A percentile compares a stretch with the other conserved stretches of the same genome.
Evolutionary conservation across 2,329 filamentous ascomycete genomes (phyloP).

Genomic region (Colletotrichum camelliae): DNA sequence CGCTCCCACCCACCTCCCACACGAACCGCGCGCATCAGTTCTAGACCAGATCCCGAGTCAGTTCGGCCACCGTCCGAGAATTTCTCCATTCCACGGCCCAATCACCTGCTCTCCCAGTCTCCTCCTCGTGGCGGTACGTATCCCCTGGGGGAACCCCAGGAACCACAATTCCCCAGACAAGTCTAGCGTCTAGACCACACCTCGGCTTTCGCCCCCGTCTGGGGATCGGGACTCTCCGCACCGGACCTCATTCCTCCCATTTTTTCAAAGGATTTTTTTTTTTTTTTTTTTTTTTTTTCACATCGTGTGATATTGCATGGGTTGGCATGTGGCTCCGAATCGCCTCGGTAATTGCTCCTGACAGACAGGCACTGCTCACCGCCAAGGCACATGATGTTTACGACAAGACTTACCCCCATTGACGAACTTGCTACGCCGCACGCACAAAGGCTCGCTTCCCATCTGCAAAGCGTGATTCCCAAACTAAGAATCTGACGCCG

Average conservation of each 20-base stretch:
- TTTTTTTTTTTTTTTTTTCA: background rate
- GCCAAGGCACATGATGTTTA: rapidly evolving
- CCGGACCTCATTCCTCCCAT: background rate
- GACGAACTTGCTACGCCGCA: background rate
- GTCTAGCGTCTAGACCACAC: constrained; percentile 4
- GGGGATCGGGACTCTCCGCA: constrained; percentile 12
- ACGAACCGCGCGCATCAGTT: background rate
- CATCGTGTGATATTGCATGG: background rate
- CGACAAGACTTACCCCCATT: background rate
- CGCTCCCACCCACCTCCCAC: background rate
- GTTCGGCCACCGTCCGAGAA: constrained; percentile 14
- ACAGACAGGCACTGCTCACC: background rate
- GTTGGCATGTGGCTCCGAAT: background rate
- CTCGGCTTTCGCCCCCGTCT: constrained; percentile 19
- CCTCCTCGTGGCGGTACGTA: background rate
- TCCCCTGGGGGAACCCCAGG: background rate
- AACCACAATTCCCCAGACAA: constrained; percentile 15
- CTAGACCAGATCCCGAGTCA: constrained; percentile 16
- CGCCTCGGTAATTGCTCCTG: background rate
- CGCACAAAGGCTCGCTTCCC: background rate
- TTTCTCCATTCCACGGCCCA: constrained; percentile 6
- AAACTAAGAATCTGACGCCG: background rate
- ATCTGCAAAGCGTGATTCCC: background rate
- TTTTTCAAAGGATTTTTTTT: background rate
- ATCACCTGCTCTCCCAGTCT: background rate